phyloP scores from a whole-genome alignment of 441 rosid species.

The Iberis amara region DNA sequence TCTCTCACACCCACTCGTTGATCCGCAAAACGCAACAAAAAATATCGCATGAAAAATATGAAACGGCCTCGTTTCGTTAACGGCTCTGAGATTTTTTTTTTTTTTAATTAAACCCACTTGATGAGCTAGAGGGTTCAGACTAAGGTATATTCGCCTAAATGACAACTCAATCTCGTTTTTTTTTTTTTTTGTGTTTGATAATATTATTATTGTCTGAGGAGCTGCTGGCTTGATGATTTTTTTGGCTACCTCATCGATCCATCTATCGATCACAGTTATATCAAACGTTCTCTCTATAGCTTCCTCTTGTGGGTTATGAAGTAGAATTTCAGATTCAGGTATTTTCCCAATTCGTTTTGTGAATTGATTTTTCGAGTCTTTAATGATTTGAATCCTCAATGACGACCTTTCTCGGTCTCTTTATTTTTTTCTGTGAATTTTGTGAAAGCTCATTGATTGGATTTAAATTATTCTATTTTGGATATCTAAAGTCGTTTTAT shows the following conservation, averaged over 20 bases:
- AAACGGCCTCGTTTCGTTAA: conserved; percentile 21
- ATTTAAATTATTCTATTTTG: conserved; percentile 1
- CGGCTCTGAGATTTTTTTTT: conserved; percentile 6
- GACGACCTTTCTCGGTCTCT: background rate
- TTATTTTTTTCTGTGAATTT: background rate
- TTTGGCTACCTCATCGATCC: too few relatives aligned
- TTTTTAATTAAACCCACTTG: background rate
- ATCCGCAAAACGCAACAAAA: conserved; percentile 20
- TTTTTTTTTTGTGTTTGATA: too few relatives aligned
- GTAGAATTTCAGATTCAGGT: conserved; percentile 8
- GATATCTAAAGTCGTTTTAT: too few relatives aligned
- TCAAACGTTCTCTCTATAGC: too few relatives aligned
- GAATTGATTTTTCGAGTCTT: background rate
- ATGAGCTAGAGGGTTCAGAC: background rate
- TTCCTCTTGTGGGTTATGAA: too few relatives aligned
- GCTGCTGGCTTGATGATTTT: conserved; percentile 16
- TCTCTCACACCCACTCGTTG: conserved; percentile 14
- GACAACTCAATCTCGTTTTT: too few relatives aligned
- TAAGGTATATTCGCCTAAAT: conserved; percentile 26
- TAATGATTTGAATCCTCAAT: background rate
- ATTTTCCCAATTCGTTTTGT: background rate
- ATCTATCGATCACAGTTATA: too few relatives aligned
- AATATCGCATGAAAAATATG: background rate
- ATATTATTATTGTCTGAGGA: background rate
- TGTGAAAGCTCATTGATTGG: background rate